Evolutionary conservation across 2,329 filamentous ascomycete genomes (phyloP).

Genomic region (Coniochaeta sp.): DNA sequence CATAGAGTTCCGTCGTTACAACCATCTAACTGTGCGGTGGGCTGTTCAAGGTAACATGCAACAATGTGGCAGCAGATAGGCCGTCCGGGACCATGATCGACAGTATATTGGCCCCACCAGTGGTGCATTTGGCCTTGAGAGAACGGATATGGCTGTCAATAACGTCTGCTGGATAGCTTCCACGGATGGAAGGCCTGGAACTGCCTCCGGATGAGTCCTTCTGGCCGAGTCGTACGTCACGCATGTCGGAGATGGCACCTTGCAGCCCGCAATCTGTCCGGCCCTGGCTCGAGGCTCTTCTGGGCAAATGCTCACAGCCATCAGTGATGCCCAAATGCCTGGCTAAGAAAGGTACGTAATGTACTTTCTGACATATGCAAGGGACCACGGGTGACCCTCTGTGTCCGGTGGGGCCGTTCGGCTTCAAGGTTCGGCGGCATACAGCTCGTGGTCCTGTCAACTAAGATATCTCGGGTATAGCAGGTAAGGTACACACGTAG

Average conservation of each 20-base stretch:
- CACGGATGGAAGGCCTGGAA: not conserved
- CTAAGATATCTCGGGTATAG: not conserved
- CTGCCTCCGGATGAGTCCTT: not conserved
- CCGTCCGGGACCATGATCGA: not conserved
- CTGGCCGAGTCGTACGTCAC: not conserved
- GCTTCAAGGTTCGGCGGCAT: not conserved
- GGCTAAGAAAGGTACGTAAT: not conserved
- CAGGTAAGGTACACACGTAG: not conserved
- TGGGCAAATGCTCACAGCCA: not conserved
- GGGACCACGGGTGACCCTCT: not conserved
- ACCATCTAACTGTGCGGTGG: not conserved
- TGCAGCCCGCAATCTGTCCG: not conserved
- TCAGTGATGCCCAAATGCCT: not conserved
- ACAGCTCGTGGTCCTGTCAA: not conserved
- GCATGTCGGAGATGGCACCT: not conserved
- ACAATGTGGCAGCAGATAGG: not conserved
- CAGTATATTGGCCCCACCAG: not conserved
- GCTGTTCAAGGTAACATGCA: not conserved
- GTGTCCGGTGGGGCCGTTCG: not conserved
- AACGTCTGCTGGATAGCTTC: not conserved
- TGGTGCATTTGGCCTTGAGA: not conserved
- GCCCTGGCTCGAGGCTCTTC: not conserved
- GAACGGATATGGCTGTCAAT: not conserved
- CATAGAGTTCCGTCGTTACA: not conserved
- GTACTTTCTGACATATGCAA: not conserved